Percentiles rank a stretch among this genome's conserved stretches.
These are phyloP conservation scores for Xanthoceras sorbifolium DNA, from an alignment of 345 rosid genomes.

Conservation along the genomic window DNA sequence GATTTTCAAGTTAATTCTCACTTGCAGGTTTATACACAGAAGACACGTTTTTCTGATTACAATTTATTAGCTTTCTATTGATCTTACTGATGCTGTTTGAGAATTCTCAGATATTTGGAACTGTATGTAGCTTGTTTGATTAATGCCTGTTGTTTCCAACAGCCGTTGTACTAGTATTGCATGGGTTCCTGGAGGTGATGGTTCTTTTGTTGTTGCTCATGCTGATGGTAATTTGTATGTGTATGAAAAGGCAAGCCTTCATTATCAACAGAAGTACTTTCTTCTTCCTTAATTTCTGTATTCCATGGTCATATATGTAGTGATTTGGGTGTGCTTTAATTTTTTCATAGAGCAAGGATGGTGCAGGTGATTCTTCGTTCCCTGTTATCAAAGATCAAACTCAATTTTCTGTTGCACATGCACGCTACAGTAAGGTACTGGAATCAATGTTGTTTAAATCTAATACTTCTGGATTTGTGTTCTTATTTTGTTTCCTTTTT, in stretches of 20 bases:
- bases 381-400: conserved; percentile 83
- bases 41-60: neutral
- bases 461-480: conserved; percentile 9
- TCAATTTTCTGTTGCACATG: conserved; percentile 88
- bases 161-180: conserved; percentile 91
- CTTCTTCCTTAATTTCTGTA: conserved; percentile 6
- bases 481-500: neutral
- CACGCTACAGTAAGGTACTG: conserved; percentile 91
- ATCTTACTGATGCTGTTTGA: neutral
- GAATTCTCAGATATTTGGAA: neutral
- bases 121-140: conserved; percentile 8
- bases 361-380: conserved; percentile 92
- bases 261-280: conserved; percentile 8
- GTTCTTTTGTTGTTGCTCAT: conserved; percentile 93
- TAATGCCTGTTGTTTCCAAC: conserved; percentile 33
- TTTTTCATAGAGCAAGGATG: conserved; percentile 75
- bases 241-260: conserved; percentile 90
- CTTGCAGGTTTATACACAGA: neutral
- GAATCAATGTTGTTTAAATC: conserved; percentile 8
- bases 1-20: neutral
- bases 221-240: conserved; percentile 94
- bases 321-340: conserved; percentile 19
- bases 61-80: conserved; percentile 9
- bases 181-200: conserved; percentile 99
- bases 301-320: conserved; percentile 14